Evolutionary conservation across 208 protist genomes (phyloP).

Genomic region (Acanthamoeba lugdunensis): DNA sequence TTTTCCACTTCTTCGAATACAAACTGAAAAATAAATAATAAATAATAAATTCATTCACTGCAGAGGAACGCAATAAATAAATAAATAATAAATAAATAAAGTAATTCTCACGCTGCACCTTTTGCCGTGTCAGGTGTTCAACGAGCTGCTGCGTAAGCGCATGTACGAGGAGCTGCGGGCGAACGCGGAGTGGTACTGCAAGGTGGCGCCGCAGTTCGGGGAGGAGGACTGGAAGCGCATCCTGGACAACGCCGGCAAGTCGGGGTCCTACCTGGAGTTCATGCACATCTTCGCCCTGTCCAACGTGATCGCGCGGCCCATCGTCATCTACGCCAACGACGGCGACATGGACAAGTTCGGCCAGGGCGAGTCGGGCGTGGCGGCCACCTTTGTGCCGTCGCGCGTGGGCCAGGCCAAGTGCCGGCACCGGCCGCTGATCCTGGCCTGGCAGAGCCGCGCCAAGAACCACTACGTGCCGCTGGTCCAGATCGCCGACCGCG

Average conservation of each 20-base stretch:
- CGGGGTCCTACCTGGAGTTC: conserved; percentile 68
- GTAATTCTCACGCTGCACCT: neutral
- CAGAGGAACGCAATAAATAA: neutral
- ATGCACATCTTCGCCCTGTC: conserved; percentile 75
- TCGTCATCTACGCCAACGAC: conserved; percentile 73
- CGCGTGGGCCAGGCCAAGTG: neutral
- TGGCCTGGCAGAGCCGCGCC: conserved; percentile 50
- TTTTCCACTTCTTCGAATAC: neutral
- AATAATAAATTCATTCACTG: neutral
- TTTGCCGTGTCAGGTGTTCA: neutral
- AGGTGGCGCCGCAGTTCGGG: conserved; percentile 6
- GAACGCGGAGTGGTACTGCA: conserved; percentile 55
- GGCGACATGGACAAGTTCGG: conserved; percentile 69
- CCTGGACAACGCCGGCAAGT: conserved; percentile 17
- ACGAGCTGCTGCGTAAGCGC: conserved; percentile 66
- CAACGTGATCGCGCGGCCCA: conserved; percentile 73
- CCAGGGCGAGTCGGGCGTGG: conserved; percentile 50
- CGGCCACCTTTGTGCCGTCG: conserved; percentile 66
- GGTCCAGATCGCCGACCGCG: conserved; percentile 8
- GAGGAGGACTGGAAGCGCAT: conserved; percentile 67
- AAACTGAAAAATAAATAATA: neutral
- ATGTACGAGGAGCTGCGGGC: conserved; percentile 28
- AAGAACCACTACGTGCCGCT: conserved; percentile 73
- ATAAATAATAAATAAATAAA: neutral
- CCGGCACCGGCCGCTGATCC: conserved; percentile 28